These are phyloP conservation scores for Globisporangium lucens DNA, from an alignment of 352 stramenopile genomes.

Conservation along the genomic window DNA sequence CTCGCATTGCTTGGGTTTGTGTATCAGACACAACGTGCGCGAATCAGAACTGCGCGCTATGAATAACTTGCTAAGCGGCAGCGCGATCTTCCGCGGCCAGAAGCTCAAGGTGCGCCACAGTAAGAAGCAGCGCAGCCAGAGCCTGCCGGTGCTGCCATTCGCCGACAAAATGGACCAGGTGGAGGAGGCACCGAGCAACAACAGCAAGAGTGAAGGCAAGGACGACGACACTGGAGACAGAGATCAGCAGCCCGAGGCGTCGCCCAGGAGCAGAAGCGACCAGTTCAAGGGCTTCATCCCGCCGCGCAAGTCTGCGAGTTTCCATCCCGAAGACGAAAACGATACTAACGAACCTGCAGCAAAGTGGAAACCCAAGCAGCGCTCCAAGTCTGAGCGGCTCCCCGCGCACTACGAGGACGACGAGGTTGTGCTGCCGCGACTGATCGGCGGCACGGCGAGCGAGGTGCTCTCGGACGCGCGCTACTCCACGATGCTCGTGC, in stretches of 20 bases:
- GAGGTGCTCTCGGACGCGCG: conserved; percentile 47
- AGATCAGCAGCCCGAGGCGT: conserved; percentile 17
- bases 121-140: conserved; percentile 40
- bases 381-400: conserved; percentile 34
- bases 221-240: neutral
- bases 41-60: conserved; percentile 48
- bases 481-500: conserved; percentile 41
- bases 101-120: conserved; percentile 34
- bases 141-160: conserved; percentile 28
- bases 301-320: conserved; percentile 12
- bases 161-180: conserved; percentile 10
- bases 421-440: conserved; percentile 35
- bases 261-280: conserved; percentile 15
- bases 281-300: conserved; percentile 9
- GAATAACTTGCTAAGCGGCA: conserved; percentile 46
- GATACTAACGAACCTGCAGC: neutral
- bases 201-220: neutral
- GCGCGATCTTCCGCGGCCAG: conserved; percentile 36
- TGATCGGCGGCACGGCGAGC: conserved; percentile 41
- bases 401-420: conserved; percentile 28
- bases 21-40: conserved; percentile 41
- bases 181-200: neutral
- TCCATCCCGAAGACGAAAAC: conserved; percentile 8
- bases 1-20: neutral
- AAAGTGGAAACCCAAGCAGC: conserved; percentile 20